phyloP scores from a whole-genome alignment of 208 protist genomes.

The Vickermania spadyakhi region DNA sequence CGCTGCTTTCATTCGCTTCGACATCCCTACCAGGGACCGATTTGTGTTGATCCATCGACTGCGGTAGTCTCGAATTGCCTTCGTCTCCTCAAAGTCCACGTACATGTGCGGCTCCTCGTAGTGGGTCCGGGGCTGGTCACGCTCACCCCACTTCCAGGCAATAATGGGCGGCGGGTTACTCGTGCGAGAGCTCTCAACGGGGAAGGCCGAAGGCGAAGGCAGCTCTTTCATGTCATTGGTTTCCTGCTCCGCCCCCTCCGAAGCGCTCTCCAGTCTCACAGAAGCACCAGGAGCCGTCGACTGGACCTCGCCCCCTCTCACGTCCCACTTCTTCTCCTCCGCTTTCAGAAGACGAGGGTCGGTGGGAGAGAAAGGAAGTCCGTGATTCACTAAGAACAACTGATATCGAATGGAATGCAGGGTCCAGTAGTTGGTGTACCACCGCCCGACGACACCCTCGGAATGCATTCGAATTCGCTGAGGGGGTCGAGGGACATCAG shows the following conservation, averaged over 20 bases:
- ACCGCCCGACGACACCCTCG: constrained; percentile 81
- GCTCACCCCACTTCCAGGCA: constrained; percentile 73
- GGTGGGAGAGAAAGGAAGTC: background rate
- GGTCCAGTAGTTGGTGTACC: constrained; percentile 91
- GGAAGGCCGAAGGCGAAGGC: too few species aligned
- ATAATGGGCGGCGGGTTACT: constrained; percentile 9
- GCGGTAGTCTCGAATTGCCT: constrained; percentile 80
- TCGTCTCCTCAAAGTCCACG: constrained; percentile 87
- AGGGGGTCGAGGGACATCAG: constrained; percentile 77
- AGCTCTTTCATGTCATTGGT: too few species aligned
- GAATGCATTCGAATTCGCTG: constrained; percentile 80
- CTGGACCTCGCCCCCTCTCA: background rate
- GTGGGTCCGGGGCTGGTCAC: constrained; percentile 67
- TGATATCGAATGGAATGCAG: constrained; percentile 85
- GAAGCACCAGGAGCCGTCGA: background rate
- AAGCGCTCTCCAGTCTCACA: background rate
- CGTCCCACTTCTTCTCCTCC: background rate
- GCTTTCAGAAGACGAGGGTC: background rate
- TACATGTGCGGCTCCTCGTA: constrained; percentile 88
- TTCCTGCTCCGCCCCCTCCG: background rate
- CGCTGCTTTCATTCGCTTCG: constrained; percentile 74
- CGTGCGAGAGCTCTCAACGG: background rate
- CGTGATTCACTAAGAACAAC: constrained; percentile 41
- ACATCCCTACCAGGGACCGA: constrained; percentile 84
- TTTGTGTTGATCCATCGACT: constrained; percentile 90